Percentiles rank a stretch among this genome's conserved stretches.
These are phyloP conservation scores for Salvia miltiorrhiza DNA, from an alignment of 257 asterid genomes.

Conservation along the genomic window DNA sequence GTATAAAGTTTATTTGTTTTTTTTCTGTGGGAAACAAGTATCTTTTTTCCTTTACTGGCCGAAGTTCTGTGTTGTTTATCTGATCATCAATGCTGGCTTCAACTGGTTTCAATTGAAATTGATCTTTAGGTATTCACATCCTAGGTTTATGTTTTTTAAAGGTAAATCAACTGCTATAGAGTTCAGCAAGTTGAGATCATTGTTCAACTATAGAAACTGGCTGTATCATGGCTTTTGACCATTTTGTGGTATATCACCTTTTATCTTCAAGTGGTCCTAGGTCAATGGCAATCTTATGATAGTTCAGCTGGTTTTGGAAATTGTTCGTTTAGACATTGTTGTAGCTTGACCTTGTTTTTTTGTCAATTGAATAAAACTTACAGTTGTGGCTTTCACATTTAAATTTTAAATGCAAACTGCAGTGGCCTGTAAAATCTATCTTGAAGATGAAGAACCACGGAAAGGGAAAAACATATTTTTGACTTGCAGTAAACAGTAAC, in stretches of 20 bases:
- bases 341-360: neutral
- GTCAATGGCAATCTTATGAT: neutral
- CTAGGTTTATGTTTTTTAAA: neutral
- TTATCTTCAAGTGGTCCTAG: neutral
- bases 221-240: neutral
- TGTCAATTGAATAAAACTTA: neutral
- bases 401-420: neutral
- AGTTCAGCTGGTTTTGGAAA: neutral
- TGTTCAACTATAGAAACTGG: conserved; percentile 3
- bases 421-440: neutral
- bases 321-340: neutral
- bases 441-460: neutral
- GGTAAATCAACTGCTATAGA: neutral
- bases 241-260: neutral
- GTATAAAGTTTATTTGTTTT: neutral
- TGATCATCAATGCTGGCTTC: conserved; percentile 3
- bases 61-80: neutral
- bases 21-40: neutral
- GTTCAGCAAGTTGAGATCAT: neutral
- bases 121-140: neutral
- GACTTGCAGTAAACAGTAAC: neutral
- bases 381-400: neutral
- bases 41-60: neutral
- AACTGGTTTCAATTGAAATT: conserved; percentile 3
- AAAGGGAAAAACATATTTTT: neutral